Base-by-base conservation (phyloP, 306 rosid genomes). In the Cucumis cinereus region DNA sequence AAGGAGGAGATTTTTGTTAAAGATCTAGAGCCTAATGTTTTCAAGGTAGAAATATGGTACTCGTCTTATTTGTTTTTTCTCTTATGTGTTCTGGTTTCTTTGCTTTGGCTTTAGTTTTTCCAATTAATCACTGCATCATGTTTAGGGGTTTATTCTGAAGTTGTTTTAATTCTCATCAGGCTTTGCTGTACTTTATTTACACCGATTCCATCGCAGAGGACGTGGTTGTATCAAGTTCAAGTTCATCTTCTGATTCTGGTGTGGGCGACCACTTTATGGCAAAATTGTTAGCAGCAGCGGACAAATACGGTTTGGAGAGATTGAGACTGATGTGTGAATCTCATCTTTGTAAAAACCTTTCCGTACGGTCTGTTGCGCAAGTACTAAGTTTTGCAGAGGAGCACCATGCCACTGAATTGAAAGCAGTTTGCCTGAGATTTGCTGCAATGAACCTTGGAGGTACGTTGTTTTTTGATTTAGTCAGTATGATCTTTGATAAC, bases 321-420 rank as follows among this genome's bases (percentile, higher is more conserved):
- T 94, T 94, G 55, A 80, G 88, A 82, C 73, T 92, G 85, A 85
- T 92, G 92, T 94, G 99, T n/a, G 99, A 94, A 83, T 92, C 99
- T 74, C 93, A 87, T 81, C 89, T 94, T 70, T 94, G 99, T 86
- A 90, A 89, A 85, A 91, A 88, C 75, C 86, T 94, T 72, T 90
- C 96, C 23, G 85, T 90, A 43, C 92, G 89, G 76, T 92, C 97
- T 59, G 97, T 94, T 78, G 94, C 95, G 77, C 85, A 87, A 82
- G 87, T 94, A 55, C 87, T 91, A 74, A 90, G 90, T 69, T 88
- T 92, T 82, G 99, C 99, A 23, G 99, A 92, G 72, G 87, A 87
- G 57, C 84, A 86, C 82, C 89, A 82, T 74, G 98, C 98, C n/a
- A 66, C 96, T 26, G 95, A 94, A 36, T 77, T 94, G 73, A 94